phyloP scores from a whole-genome alignment of 192 early-diverging fungal genomes.

The Backusella macrospora region DNA sequence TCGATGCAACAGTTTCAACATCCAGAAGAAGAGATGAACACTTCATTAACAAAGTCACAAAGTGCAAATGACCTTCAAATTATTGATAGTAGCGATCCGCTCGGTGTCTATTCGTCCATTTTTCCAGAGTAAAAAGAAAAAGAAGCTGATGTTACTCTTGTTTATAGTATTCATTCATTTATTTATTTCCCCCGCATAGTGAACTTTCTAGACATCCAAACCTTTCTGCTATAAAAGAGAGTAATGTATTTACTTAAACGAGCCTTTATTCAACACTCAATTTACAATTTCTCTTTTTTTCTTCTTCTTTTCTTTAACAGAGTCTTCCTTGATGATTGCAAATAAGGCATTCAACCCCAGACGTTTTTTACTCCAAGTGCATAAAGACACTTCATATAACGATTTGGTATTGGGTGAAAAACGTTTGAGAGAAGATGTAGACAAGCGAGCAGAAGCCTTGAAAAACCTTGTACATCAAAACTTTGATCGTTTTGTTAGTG shows the following conservation, averaged over 20 bases:
- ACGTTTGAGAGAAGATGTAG: slow-evolving; percentile 69
- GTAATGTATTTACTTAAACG: slow-evolving; percentile 14
- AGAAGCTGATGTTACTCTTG: neutral
- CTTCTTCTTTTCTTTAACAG: slow-evolving; percentile 29
- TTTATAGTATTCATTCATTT: neutral
- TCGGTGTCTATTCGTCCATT: slow-evolving; percentile 48
- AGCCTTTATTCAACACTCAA: neutral
- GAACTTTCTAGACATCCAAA: slow-evolving; percentile 27
- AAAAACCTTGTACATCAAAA: slow-evolving; percentile 92
- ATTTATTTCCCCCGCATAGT: slow-evolving; percentile 9
- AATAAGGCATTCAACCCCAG: slow-evolving; percentile 62
- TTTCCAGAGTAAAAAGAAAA: slow-evolving; percentile 23
- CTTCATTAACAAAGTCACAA: slow-evolving; percentile 33
- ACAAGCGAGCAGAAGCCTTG: slow-evolving; percentile 82
- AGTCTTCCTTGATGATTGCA: slow-evolving; percentile 50
- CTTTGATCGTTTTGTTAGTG: slow-evolving; percentile 95
- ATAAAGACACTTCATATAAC: slow-evolving; percentile 81
- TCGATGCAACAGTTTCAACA: slow-evolving; percentile 36
- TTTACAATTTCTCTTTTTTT: neutral
- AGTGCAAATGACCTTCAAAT: slow-evolving; percentile 35
- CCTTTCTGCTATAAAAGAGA: slow-evolving; percentile 31
- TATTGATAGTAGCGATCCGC: slow-evolving; percentile 50
- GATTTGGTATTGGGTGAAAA: slow-evolving; percentile 82
- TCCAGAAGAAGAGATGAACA: slow-evolving; percentile 11
- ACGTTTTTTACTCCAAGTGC: slow-evolving; percentile 80